These are phyloP conservation scores for Haberlea rhodopensis DNA, from an alignment of 257 asterid genomes.

Conservation along the genomic window DNA sequence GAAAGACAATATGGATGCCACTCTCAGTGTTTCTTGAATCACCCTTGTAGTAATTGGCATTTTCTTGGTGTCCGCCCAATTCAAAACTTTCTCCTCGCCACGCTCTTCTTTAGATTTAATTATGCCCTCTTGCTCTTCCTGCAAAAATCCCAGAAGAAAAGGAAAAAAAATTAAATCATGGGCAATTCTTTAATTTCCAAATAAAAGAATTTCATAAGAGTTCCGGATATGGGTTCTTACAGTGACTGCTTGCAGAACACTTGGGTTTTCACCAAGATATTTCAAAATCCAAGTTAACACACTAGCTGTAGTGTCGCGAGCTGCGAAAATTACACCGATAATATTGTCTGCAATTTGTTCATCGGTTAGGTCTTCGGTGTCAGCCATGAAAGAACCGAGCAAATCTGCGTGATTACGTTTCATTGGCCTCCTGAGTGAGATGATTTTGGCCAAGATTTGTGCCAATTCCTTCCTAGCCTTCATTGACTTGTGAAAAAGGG, in stretches of 20 bases:
- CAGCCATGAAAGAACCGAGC: constrained; percentile 69
- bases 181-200: too few relatives aligned
- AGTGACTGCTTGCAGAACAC: constrained; percentile 66
- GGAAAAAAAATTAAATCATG: neutral
- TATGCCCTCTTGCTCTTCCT: constrained; percentile 77
- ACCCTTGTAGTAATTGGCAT: constrained; percentile 70
- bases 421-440: constrained; percentile 40
- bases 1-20: constrained; percentile 65
- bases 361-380: constrained; percentile 51
- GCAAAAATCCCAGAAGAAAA: constrained; percentile 2
- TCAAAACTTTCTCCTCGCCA: constrained; percentile 41
- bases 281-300: constrained; percentile 72
- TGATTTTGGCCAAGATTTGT: constrained; percentile 49
- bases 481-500: constrained; percentile 71
- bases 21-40: constrained; percentile 76
- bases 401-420: constrained; percentile 43
- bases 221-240: constrained; percentile 35
- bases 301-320: constrained; percentile 77
- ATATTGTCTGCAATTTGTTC: constrained; percentile 73
- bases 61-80: constrained; percentile 59
- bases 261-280: constrained; percentile 66
- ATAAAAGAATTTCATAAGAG: neutral
- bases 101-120: constrained; percentile 39
- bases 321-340: constrained; percentile 72
- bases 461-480: constrained; percentile 65